phyloP scores from a whole-genome alignment of 225 moss, liverwort and hornwort genomes.

The Polytrichum commune region DNA sequence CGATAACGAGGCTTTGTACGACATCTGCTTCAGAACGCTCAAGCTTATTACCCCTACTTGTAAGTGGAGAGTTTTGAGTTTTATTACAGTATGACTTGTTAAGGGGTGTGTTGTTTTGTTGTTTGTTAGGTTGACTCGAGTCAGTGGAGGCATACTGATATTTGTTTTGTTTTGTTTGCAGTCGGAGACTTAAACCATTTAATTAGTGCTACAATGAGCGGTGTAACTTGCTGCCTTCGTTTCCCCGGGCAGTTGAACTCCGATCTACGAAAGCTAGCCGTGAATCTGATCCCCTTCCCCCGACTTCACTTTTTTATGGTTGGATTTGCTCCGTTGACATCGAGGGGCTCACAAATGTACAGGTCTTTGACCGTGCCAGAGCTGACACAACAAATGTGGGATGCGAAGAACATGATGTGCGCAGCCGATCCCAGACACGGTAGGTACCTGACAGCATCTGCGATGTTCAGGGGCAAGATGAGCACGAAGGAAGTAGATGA shows the following conservation, averaged over 20 bases:
- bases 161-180: neutral
- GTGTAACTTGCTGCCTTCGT: conserved; percentile 42
- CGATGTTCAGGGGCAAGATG: conserved; percentile 57
- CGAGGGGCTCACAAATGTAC: conserved; percentile 44
- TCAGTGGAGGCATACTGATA: neutral
- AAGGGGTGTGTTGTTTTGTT: fast-evolving
- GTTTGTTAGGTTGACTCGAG: neutral
- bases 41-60: conserved; percentile 38
- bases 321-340: conserved; percentile 44
- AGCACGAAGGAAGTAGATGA: conserved; percentile 62
- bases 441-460: conserved; percentile 45
- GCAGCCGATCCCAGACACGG: conserved; percentile 53
- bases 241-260: conserved; percentile 54
- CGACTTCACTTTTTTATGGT: conserved; percentile 55
- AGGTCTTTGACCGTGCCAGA: conserved; percentile 43
- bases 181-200: conserved; percentile 51
- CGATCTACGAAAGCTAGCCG: conserved; percentile 46
- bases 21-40: conserved; percentile 35
- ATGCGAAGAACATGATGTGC: conserved; percentile 65
- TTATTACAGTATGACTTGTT: no score
- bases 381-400: conserved; percentile 62
- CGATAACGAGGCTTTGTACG: conserved; percentile 41
- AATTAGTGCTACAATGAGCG: conserved; percentile 48
- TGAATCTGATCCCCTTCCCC: conserved; percentile 46
- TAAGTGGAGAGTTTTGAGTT: conserved; percentile 1